Evolutionary conservation across 352 stramenopile genomes (phyloP), one percentile per base, ranked within the genome.

Genomic region (Blastocystis sp.): DNA sequence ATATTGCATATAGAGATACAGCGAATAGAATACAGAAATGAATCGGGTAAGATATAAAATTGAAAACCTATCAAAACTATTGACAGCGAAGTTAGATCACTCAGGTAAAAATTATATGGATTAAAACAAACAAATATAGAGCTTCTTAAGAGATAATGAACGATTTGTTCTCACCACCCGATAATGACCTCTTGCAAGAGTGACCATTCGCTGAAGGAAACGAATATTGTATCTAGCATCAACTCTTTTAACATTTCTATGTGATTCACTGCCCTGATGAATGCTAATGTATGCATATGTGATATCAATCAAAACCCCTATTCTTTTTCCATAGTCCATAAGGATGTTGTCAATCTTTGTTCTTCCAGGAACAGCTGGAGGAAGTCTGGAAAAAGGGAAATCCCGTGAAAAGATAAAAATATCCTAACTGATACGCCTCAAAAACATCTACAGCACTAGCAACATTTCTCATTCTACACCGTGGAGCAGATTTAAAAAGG

Each of bases 401-500:
- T n/a, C 6, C n/a, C 66, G 41, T n/a, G 66, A 55, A 43, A 78
- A 78, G 66, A 78, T 41, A 8, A 78, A 78, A 11, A 78, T n/a
- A 34, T 78, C 66, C 66, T 78, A 78, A 56, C 50, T 20, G 9
- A 56, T 20, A 56, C 50, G 9, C 9, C 9, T 56, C 50, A 56
- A 20, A 9, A 56, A 56, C 50, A 56, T 20, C 20, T 50, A 78
- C 66, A 56, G 66, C 66, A 41, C 3, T 78, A 56, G 9, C 50
- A 56, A 20, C 9, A 18, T 56, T 56, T 9, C 50, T 9, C 20
- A 56, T 20, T 20, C 7, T 20, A 55, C 66, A 55, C 20, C 34
- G 18, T 37, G 7, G 9, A 30, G 7, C 20, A 6, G 24, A 66
- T 24, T 16, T 37, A n/a, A 66, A 34, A 9, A 30, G 56, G 7